Evolutionary conservation across 2,329 filamentous ascomycete genomes (phyloP).

Genomic region (Lasiodiplodia theobromae): DNA sequence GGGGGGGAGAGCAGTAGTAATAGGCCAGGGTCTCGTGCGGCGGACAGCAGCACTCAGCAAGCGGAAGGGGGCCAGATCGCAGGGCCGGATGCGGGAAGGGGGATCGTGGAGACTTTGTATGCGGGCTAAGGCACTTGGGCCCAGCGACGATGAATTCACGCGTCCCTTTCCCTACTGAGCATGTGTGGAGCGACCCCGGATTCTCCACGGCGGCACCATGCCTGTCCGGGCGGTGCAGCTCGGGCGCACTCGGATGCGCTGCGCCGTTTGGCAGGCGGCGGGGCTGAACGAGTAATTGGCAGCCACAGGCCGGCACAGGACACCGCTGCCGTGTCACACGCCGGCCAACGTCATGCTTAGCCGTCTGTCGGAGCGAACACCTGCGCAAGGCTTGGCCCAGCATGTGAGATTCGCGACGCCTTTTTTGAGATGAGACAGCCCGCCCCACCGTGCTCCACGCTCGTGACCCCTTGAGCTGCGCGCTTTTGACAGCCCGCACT

Average conservation of each 20-base stretch:
- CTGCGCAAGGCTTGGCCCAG: constrained; percentile 19
- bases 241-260: constrained; percentile 23
- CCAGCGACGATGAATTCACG: constrained; percentile 21
- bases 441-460: constrained; percentile 24
- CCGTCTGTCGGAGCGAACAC: constrained; percentile 1
- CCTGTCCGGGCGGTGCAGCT: constrained; percentile 14
- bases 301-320: neutral
- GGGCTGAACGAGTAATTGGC: constrained; percentile 21
- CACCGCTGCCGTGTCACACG: constrained; percentile 23
- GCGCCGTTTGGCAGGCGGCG: constrained; percentile 25
- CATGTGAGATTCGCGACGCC: constrained; percentile 26
- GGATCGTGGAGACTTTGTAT: constrained; percentile 30
- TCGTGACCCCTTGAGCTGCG: constrained; percentile 24
- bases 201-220: constrained; percentile 26
- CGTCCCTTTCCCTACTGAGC: constrained; percentile 24
- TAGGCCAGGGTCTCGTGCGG: constrained; percentile 15
- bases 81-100: constrained; percentile 29
- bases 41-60: neutral
- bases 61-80: constrained; percentile 20
- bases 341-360: constrained; percentile 27
- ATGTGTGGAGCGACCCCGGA: constrained; percentile 28
- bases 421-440: constrained; percentile 20
- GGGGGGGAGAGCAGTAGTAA: neutral
- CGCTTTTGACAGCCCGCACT: constrained; percentile 16
- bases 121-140: constrained; percentile 11